These are phyloP conservation scores for Perilla frutescens DNA, from an alignment of 257 asterid genomes.

Conservation along the genomic window DNA sequence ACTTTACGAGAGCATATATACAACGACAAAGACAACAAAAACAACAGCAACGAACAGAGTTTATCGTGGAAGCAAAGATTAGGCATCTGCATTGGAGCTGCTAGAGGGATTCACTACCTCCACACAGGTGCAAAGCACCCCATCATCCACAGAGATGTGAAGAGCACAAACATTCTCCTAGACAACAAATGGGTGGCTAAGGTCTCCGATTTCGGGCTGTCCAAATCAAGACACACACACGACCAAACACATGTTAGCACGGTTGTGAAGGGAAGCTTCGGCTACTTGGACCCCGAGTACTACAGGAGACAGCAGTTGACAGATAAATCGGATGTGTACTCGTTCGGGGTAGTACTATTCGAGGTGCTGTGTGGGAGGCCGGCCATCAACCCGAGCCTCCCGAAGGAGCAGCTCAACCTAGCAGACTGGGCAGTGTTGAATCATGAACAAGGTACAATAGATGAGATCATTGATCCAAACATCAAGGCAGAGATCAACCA, in stretches of 20 bases:
- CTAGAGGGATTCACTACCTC: constrained; percentile 80
- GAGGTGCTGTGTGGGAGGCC: constrained; percentile 76
- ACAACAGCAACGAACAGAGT: constrained; percentile 25
- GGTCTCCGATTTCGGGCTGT: constrained; percentile 83
- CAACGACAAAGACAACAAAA: constrained; percentile 6
- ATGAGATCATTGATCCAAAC: constrained; percentile 53
- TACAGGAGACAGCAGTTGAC: constrained; percentile 73
- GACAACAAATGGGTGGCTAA: constrained; percentile 77
- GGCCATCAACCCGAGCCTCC: constrained; percentile 57
- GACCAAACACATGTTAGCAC: constrained; percentile 76
- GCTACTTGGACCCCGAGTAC: constrained; percentile 84
- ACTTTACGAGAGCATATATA: too few species aligned
- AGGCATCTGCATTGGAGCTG: constrained; percentile 76
- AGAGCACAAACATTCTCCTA: constrained; percentile 70
- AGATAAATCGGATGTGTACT: constrained; percentile 79
- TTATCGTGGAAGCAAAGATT: constrained; percentile 68
- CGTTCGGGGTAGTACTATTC: constrained; percentile 75
- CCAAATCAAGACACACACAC: constrained; percentile 57
- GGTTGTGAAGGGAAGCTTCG: constrained; percentile 79
- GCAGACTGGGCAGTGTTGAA: constrained; percentile 69
- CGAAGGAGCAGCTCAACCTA: constrained; percentile 65
- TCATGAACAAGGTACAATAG: constrained; percentile 36
- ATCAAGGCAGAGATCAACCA: constrained; percentile 45
- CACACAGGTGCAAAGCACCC: constrained; percentile 83
- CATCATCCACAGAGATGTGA: constrained; percentile 84